Base-by-base conservation (phyloP, 805 yeast species). In the Metschnikowia henanensis region DNA sequence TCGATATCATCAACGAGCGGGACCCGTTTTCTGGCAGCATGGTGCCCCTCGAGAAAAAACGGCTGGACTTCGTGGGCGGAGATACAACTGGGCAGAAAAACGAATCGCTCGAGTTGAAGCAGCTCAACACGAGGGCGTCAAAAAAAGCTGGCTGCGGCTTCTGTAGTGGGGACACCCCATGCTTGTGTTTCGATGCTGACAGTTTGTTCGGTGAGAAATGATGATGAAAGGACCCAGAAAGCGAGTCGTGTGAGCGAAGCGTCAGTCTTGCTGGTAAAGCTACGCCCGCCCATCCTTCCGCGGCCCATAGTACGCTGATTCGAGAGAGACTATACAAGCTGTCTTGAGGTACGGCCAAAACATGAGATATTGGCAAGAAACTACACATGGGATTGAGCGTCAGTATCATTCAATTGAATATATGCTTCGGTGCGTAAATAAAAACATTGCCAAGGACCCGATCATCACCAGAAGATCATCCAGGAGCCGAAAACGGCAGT, bases 401-500 rank as follows among this genome's bases (percentile, higher is more conserved):
- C 37, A 35, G 35, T 30, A 35, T 18, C 39, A 40, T 40, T 29
- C 30, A 30, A 30, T 30, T 35, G 39, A 41, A 30, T 41, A 41
- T 19, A 35, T 41, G 44, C 39, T 35, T 35, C 31, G 30, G 39
- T 35, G 30, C 16, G 18, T 30, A 30, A 41, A 30, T 30, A 37
- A 30, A 35, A 30, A 20, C n/a, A 18, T n/a, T 39, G 20, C 35
- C 15, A 22, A 13, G 34, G 30, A 17, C 15, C 3, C 23, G 10
- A 19, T 28, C n/a, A 23, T 43, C 58, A 66, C 46, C 74, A 68
- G 55, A 78, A 71, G 38, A 80, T 63, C 45, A 81, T 68, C 62
- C 76, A 77, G 16, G 87, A 58, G 44, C 95, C 87, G 20, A 82
- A 50, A 30, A 73, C 48, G 26, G 76, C 80, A 19, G 82, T 70